A percentile compares a stretch with the other conserved stretches of the same genome.
phyloP scores from a whole-genome alignment of 179 eudicot species.

The Gypsophila paniculata region DNA sequence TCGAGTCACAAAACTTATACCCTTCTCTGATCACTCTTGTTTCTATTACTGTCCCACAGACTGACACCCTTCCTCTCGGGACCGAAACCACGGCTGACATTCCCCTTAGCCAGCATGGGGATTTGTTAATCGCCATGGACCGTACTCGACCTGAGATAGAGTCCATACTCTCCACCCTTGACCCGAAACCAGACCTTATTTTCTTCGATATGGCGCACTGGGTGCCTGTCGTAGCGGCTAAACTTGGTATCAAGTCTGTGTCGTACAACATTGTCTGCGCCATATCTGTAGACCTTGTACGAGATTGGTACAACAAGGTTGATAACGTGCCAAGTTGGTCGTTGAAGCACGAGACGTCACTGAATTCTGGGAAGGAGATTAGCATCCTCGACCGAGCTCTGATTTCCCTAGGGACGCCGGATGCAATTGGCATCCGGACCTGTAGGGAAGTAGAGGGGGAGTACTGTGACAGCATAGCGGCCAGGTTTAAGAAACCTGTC shows the following conservation, averaged over 20 bases:
- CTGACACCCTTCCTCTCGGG: slow-evolving; percentile 33
- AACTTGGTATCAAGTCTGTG: slow-evolving; percentile 5
- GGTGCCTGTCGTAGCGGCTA: slow-evolving; percentile 2
- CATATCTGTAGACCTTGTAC: slow-evolving; percentile 12
- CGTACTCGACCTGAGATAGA: slow-evolving; percentile 31
- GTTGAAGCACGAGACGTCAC: neutral
- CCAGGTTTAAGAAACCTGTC: slow-evolving; percentile 2
- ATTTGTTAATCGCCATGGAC: slow-evolving; percentile 52
- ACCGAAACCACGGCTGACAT: slow-evolving; percentile 48
- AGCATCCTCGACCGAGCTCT: slow-evolving; percentile 38
- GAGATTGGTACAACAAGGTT: neutral
- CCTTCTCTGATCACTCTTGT: slow-evolving; percentile 29
- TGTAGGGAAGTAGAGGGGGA: slow-evolving; percentile 11
- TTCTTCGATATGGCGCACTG: slow-evolving; percentile 44
- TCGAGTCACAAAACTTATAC: slow-evolving; percentile 24
- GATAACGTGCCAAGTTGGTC: neutral
- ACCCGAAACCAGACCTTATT: slow-evolving; percentile 35
- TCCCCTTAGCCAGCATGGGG: slow-evolving; percentile 27
- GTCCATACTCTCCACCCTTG: slow-evolving; percentile 14
- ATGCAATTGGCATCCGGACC: slow-evolving; percentile 51
- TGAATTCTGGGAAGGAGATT: slow-evolving; percentile 35
- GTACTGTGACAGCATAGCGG: slow-evolving; percentile 7
- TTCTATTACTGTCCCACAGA: slow-evolving; percentile 6
- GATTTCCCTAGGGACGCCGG: slow-evolving; percentile 30
- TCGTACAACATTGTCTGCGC: slow-evolving; percentile 17